phyloP scores from a whole-genome alignment of 257 asterid genomes.

The Leonotis leonurus region DNA sequence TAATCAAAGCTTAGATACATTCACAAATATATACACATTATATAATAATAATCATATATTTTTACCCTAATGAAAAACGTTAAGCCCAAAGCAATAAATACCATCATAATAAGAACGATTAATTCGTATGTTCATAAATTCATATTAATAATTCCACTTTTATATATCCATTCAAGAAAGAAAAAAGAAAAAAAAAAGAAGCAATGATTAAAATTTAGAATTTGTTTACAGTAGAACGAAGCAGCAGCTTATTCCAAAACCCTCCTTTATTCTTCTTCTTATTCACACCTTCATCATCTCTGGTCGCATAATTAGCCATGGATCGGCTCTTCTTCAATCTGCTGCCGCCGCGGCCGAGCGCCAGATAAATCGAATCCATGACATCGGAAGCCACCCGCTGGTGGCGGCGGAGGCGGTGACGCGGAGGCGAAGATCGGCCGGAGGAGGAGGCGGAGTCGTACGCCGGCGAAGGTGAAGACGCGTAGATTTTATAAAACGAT shows the following conservation, averaged over 20 bases:
- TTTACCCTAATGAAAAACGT: no score
- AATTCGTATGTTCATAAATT: neutral
- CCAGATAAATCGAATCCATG: conserved; percentile 22
- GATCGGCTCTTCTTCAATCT: conserved; percentile 59
- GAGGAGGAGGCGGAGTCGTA: no score
- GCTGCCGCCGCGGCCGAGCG: conserved; percentile 5
- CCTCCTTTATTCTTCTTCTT: conserved; percentile 50
- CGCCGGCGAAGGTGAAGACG: conserved; percentile 27
- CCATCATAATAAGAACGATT: no score
- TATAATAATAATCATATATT: no score
- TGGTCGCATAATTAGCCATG: conserved; percentile 33
- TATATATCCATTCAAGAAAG: neutral
- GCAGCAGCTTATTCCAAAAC: conserved; percentile 53
- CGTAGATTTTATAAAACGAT: no score
- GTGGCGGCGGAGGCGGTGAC: conserved; percentile 16
- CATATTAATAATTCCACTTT: neutral
- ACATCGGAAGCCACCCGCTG: conserved; percentile 39
- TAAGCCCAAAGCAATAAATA: no score
- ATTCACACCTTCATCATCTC: conserved; percentile 10
- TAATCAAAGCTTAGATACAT: no score
- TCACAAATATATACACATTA: no score
- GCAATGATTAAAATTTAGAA: conserved; percentile 11
- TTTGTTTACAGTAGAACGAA: conserved; percentile 25
- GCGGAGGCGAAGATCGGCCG: conserved; percentile 27
- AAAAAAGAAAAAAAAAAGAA: neutral